These are phyloP conservation scores for Fraxinus pennsylvanica DNA, from an alignment of 257 asterid genomes.

Conservation along the genomic window DNA sequence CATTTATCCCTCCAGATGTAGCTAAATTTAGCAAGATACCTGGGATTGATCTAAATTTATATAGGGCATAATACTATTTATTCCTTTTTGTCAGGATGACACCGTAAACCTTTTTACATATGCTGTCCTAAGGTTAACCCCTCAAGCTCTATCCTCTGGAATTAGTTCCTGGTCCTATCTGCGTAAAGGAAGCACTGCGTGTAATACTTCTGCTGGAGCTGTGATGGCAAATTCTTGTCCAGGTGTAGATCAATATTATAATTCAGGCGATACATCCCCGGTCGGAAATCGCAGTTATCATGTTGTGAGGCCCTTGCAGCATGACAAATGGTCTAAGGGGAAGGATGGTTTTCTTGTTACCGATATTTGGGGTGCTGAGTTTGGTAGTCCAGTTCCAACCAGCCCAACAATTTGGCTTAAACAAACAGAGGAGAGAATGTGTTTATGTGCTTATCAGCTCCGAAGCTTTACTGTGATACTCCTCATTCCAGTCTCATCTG, in stretches of 20 bases:
- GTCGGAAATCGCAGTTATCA: conserved; percentile 57
- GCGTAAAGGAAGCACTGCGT: conserved; percentile 53
- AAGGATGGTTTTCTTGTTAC: conserved; percentile 85
- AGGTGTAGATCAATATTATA: conserved; percentile 46
- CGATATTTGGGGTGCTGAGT: conserved; percentile 85
- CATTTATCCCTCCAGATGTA: conserved; percentile 8
- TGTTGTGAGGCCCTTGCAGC: conserved; percentile 87
- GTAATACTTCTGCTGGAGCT: conserved; percentile 53
- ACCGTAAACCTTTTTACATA: conserved; percentile 74
- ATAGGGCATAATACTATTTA: neutral
- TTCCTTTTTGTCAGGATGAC: conserved; percentile 58
- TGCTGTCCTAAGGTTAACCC: conserved; percentile 86
- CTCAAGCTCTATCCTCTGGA: conserved; percentile 79
- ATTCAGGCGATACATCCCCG: conserved; percentile 54
- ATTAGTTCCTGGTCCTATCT: conserved; percentile 70
- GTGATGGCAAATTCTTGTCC: conserved; percentile 46
- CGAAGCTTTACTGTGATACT: conserved; percentile 75
- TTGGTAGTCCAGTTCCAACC: conserved; percentile 47
- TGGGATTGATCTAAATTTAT: conserved; percentile 3
- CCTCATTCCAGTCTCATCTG: conserved; percentile 74
- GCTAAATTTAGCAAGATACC: conserved; percentile 3
- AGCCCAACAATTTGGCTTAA: conserved; percentile 76
- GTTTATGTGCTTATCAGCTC: conserved; percentile 78
- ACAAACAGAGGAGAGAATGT: conserved; percentile 78
- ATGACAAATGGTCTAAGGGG: conserved; percentile 83